Evolutionary conservation across 2,329 filamentous ascomycete species (phyloP), one percentile per base, ranked within the genome.

Genomic region (Ophiocordyceps camponoti-leonardi): DNA sequence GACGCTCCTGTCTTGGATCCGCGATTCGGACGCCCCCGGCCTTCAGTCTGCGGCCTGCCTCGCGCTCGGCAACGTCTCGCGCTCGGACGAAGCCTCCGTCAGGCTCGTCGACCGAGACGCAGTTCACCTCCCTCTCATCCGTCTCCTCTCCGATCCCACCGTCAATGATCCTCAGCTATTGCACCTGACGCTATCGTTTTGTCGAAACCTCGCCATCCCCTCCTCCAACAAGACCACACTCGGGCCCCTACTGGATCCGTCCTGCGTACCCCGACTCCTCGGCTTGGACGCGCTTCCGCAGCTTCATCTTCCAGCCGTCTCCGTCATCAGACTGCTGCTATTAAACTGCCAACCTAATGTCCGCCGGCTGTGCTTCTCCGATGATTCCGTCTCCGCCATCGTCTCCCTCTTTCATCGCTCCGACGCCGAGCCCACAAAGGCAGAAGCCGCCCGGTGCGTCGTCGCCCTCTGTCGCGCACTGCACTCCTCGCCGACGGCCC

Each of bases 191-290:
- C 63, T 81, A 18, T 71, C 74, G 8, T 79, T 79, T 53, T 68
- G 80, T 48, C 80, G 79, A 58, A 81, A 81, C 55, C 69, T 81
- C 10, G 73, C 77, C 23, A 75, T 81, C 44, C 73, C 76, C 0
- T 47, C 59, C 0, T 55, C 58, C 23, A 81, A 81, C 59, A 80
- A 78, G 55, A 49, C 64, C 2, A 43, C 60, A 0, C 62, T 81
- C 1, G 70, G 70, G 16, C 58, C 59, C 6, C 59, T 79, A 2
- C 61, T 79, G 4, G 61, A 66, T 6, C 52, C 61, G 0, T 46
- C 52, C 3, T 59, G 68, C 30, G 62, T 80, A 1, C 74, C 77
- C 0, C 66, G 67, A 1, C 62, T 80, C 44, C 77, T 74, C 68
- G 56, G 61, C 11, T 58, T 74, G 23, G 71, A 75, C 47, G 63